Evolutionary conservation across 2,329 filamentous ascomycete genomes (phyloP).

Genomic region (Trichoderma arundinaceum): DNA sequence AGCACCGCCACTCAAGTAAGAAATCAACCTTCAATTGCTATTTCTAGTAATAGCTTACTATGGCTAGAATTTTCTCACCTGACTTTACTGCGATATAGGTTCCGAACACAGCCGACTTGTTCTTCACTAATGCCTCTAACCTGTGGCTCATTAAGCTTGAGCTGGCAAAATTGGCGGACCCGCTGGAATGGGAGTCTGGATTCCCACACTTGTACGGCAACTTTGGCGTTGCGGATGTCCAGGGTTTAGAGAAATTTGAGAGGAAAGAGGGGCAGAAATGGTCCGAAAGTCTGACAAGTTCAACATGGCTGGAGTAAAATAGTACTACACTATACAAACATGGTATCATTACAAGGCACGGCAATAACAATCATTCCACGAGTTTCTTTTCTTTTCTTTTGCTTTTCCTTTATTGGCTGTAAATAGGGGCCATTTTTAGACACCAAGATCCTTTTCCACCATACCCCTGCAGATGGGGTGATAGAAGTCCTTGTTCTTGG

Average conservation of each 20-base stretch:
- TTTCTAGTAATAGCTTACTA: neutral
- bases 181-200: conserved; percentile 61
- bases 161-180: conserved; percentile 50
- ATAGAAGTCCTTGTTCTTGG: conserved; percentile 89
- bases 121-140: conserved; percentile 47
- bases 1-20: conserved; percentile 61
- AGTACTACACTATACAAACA: neutral
- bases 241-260: conserved; percentile 53
- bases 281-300: conserved; percentile 50
- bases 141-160: conserved; percentile 62
- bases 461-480: conserved; percentile 89
- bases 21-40: too few relatives aligned
- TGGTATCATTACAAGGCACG: neutral
- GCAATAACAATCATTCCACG: neutral
- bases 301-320: conserved; percentile 50
- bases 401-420: conserved; percentile 4
- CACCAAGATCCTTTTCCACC: conserved; percentile 81
- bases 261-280: conserved; percentile 54
- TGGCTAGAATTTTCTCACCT: neutral
- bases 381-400: conserved; percentile 14
- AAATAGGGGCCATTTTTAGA: conserved; percentile 35
- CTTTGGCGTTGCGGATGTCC: conserved; percentile 59
- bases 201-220: conserved; percentile 67
- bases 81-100: conserved; percentile 42
- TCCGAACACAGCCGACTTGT: conserved; percentile 52